A percentile compares a stretch with the other conserved stretches of the same genome.
These are phyloP conservation scores for Penicillium paxilli DNA, from an alignment of 495 filamentous ascomycete species.

Conservation along the genomic window DNA sequence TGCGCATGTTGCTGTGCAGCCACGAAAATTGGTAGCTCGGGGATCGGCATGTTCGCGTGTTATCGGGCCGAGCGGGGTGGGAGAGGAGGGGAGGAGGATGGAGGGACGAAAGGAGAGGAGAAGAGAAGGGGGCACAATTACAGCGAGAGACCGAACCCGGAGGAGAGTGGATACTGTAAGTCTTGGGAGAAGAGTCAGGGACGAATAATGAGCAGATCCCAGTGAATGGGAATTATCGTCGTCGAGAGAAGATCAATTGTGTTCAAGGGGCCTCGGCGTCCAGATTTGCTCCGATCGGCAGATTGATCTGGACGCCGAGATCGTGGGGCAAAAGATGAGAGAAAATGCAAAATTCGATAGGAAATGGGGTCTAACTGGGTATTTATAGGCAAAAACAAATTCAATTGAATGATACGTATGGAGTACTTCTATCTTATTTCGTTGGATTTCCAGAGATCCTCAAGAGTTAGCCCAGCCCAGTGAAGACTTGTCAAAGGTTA, in stretches of 20 bases:
- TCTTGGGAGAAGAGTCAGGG: background rate
- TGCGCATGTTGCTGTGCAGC: constrained; percentile 45
- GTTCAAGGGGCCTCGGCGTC: background rate
- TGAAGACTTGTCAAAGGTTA: too few relatives aligned
- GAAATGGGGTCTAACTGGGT: too few relatives aligned
- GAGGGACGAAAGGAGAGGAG: background rate
- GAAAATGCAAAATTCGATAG: too few relatives aligned
- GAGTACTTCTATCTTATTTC: too few relatives aligned
- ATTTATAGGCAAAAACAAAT: too few relatives aligned
- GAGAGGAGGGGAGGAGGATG: background rate
- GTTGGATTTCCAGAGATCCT: too few relatives aligned
- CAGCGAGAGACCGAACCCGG: background rate
- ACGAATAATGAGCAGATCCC: background rate
- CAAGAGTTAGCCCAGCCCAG: too few relatives aligned
- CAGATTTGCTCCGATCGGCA: background rate
- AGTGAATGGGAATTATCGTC: too few relatives aligned
- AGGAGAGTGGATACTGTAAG: background rate
- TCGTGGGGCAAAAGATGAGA: background rate
- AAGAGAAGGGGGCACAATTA: background rate
- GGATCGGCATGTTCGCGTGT: constrained; percentile 44
- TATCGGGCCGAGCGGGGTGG: background rate
- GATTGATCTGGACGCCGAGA: background rate
- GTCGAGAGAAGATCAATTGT: background rate
- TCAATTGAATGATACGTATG: too few relatives aligned
- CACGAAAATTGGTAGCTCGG: constrained; percentile 75